These are phyloP conservation scores for Mrakiaceae sp. DNA, from an alignment of 1,284 basidiomycete genomes.

Conservation along the genomic window DNA sequence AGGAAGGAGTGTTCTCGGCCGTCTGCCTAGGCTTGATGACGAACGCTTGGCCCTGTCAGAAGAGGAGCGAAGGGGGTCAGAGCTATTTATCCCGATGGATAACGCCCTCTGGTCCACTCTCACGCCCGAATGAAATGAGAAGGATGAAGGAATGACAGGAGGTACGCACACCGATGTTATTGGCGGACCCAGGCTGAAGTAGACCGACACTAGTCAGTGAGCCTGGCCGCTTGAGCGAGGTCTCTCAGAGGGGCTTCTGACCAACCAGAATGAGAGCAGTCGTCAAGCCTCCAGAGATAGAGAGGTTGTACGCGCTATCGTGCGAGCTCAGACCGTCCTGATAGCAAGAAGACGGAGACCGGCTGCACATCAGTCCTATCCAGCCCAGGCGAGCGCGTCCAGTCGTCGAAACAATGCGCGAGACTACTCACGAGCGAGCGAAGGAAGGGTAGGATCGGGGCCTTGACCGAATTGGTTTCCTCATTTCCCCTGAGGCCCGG, in stretches of 20 bases:
- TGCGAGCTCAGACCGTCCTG: constrained; percentile 43
- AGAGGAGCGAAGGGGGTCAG: too few relatives aligned
- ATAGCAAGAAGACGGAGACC: constrained; percentile 18
- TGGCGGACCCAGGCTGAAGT: neutral
- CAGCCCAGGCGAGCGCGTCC: too few relatives aligned
- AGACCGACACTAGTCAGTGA: too few relatives aligned
- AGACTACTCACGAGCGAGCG: constrained; percentile 26
- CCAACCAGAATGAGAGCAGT: constrained; percentile 37
- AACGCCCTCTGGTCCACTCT: too few relatives aligned
- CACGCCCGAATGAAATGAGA: too few relatives aligned
- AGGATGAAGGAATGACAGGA: too few relatives aligned
- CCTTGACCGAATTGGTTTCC: constrained; percentile 36
- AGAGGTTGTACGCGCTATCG: constrained; percentile 37
- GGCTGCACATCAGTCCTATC: neutral
- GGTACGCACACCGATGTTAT: neutral
- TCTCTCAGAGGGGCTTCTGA: too few relatives aligned
- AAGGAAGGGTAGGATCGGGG: constrained; percentile 38
- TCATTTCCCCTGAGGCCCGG: constrained; percentile 45
- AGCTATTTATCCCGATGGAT: too few relatives aligned
- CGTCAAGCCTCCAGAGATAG: constrained; percentile 41
- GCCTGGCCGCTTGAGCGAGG: too few relatives aligned
- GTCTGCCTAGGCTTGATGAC: constrained; percentile 14
- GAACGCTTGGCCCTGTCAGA: constrained; percentile 8
- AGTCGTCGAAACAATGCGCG: too few relatives aligned
- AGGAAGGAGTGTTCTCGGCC: neutral